Conservation (phyloP, 2,329 filamentous ascomycete species). For the Bipolaris oryzae region DNA sequence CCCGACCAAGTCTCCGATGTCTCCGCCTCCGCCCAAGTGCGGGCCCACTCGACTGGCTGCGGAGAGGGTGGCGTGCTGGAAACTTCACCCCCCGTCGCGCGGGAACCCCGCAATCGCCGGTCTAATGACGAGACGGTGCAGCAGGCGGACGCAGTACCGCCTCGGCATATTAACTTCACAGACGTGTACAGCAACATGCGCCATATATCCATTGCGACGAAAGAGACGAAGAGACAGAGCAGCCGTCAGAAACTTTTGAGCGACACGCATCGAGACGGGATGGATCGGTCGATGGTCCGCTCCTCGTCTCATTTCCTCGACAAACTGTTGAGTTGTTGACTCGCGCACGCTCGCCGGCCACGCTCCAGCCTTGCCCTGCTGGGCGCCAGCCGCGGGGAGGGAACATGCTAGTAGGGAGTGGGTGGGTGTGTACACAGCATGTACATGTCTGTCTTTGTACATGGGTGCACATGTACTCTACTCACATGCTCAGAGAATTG, state of each 20-base stretch:
- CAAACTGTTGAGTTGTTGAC: slow-evolving; percentile 37
- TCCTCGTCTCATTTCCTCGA: slow-evolving; percentile 32
- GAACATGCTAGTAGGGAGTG: background rate
- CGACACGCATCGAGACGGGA: slow-evolving; percentile 13
- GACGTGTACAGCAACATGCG: no score
- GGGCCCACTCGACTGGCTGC: slow-evolving; percentile 16
- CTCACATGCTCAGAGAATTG: no score
- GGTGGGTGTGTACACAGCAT: no score
- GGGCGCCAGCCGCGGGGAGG: slow-evolving; percentile 7
- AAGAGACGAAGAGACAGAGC: background rate
- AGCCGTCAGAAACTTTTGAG: slow-evolving; percentile 7
- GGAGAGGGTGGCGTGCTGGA: slow-evolving; percentile 20
- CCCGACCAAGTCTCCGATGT: slow-evolving; percentile 15
- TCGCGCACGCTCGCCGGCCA: slow-evolving; percentile 22
- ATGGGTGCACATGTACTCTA: no score
- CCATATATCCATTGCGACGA: background rate
- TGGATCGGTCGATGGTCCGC: slow-evolving; percentile 17
- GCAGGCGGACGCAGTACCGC: slow-evolving; percentile 12
- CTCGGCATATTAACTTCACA: slow-evolving; percentile 9
- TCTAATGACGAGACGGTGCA: slow-evolving; percentile 25
- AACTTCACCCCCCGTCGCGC: slow-evolving; percentile 15
- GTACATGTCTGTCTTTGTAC: no score
- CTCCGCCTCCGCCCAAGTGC: slow-evolving; percentile 13
- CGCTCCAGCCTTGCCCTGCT: slow-evolving; percentile 15
- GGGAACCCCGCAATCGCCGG: slow-evolving; percentile 28